Evolutionary conservation across 805 yeast genomes (phyloP).

Genomic region (Yarrowia sp.): DNA sequence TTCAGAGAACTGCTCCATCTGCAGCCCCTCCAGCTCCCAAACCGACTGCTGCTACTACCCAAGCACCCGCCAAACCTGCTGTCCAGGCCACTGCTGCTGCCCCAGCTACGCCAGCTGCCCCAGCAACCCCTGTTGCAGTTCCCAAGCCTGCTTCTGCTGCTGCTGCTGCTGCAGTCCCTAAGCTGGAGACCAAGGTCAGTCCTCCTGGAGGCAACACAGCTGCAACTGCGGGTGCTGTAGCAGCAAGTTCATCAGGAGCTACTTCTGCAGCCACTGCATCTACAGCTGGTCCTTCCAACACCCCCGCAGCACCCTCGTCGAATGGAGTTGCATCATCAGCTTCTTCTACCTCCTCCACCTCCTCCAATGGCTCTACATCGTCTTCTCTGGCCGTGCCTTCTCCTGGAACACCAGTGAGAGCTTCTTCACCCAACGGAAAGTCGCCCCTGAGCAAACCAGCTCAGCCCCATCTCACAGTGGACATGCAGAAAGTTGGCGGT

Average conservation of each 20-base stretch:
- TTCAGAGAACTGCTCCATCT: too few relatives aligned
- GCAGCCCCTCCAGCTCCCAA: not conserved
- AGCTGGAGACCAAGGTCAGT: too few relatives aligned
- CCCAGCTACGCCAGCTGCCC: not conserved
- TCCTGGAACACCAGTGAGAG: conserved; percentile 3
- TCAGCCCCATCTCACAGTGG: conserved; percentile 13
- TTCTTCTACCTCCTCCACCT: not conserved
- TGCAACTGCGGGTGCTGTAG: not conserved
- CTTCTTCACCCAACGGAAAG: conserved; percentile 13
- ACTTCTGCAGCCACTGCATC: not conserved
- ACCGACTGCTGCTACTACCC: not conserved
- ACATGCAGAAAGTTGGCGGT: conserved; percentile 14
- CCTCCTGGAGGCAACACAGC: not conserved
- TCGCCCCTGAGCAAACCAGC: not conserved
- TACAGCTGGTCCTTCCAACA: not conserved
- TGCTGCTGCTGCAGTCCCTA: too few relatives aligned
- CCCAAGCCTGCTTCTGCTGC: not conserved
- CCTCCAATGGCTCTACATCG: not conserved
- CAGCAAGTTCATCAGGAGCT: not conserved
- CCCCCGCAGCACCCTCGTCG: too few relatives aligned
- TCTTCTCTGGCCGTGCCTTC: conserved; percentile 2
- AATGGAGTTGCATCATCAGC: not conserved
- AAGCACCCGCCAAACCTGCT: not conserved
- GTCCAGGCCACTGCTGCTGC: not conserved
- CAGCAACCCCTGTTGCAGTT: not conserved